A percentile compares a stretch with the other conserved stretches of the same genome.
These are phyloP conservation scores for Teratosphaeria pseudoeucalypti DNA, from an alignment of 2,329 filamentous ascomycete species.

Conservation along the genomic window DNA sequence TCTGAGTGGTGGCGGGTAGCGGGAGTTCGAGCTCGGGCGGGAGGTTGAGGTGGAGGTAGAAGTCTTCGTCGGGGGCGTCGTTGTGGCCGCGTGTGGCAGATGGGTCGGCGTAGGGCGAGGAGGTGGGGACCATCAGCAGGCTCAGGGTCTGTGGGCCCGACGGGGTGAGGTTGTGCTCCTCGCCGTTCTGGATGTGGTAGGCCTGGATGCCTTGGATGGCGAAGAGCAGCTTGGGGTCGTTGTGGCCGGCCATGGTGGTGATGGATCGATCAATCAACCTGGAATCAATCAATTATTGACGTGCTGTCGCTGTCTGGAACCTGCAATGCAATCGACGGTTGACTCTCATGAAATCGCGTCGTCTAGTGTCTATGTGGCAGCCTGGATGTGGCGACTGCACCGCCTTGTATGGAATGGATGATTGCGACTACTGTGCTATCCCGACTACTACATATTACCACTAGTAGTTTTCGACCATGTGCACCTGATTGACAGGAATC, in stretches of 20 bases:
- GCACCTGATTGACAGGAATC: too few relatives aligned
- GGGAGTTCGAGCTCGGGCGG: conserved; percentile 90
- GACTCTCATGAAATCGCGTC: too few relatives aligned
- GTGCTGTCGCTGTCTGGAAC: not conserved
- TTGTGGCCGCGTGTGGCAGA: conserved; percentile 47
- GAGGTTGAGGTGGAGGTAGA: conserved; percentile 90
- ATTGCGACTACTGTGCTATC: not conserved
- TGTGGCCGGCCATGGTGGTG: not conserved
- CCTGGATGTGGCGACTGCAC: not conserved
- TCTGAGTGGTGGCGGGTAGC: conserved; percentile 87
- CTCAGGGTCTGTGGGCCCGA: conserved; percentile 85
- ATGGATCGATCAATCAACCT: not conserved
- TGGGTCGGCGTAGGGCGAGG: conserved; percentile 53
- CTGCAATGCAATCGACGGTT: not conserved
- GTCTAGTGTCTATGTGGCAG: not conserved
- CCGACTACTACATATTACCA: not conserved
- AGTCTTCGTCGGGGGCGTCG: conserved; percentile 65
- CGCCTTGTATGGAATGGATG: not conserved
- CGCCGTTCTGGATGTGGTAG: conserved; percentile 81
- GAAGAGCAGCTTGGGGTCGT: conserved; percentile 46
- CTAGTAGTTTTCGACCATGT: too few relatives aligned
- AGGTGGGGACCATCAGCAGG: conserved; percentile 89
- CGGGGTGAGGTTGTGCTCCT: conserved; percentile 70
- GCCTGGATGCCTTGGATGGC: conserved; percentile 74
- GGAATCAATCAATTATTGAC: not conserved